Percentiles rank a stretch among this genome's conserved stretches.
These are phyloP conservation scores for Pythium periplocum DNA, from an alignment of 352 stramenopile genomes.

Conservation along the genomic window DNA sequence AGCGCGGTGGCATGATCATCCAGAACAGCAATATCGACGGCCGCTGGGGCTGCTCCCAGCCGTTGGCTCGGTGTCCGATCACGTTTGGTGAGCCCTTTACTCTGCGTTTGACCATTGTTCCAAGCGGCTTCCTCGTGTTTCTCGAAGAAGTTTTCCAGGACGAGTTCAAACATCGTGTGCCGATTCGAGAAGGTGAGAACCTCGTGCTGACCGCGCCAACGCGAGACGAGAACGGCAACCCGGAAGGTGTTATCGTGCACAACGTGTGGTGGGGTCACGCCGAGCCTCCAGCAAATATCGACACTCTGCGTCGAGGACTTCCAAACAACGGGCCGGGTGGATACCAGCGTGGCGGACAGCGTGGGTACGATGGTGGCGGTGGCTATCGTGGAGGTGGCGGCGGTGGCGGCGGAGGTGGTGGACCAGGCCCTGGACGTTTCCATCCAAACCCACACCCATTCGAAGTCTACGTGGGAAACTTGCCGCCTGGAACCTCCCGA, in stretches of 20 bases:
- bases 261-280: slow-evolving; percentile 83
- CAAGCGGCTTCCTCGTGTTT: slow-evolving; percentile 71
- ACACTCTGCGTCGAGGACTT: slow-evolving; percentile 36
- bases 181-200: slow-evolving; percentile 80
- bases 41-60: slow-evolving; percentile 67
- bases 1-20: slow-evolving; percentile 59
- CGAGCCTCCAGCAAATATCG: slow-evolving; percentile 60
- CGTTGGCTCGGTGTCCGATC: slow-evolving; percentile 56
- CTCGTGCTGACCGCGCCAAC: slow-evolving; percentile 70
- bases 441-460: slow-evolving; percentile 52
- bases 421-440: slow-evolving; percentile 29
- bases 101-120: slow-evolving; percentile 61
- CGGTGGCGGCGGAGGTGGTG: slow-evolving; percentile 21
- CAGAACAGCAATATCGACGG: slow-evolving; percentile 83
- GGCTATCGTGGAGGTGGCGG: slow-evolving; percentile 25
- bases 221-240: slow-evolving; percentile 68
- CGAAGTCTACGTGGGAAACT: slow-evolving; percentile 80
- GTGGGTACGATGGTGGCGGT: slow-evolving; percentile 13
- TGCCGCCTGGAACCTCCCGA: slow-evolving; percentile 73
- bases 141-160: slow-evolving; percentile 80
- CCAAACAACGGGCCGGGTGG: background rate
- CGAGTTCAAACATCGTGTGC: slow-evolving; percentile 80
- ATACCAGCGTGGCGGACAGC: slow-evolving; percentile 8
- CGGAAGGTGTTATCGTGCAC: slow-evolving; percentile 68
- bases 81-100: slow-evolving; percentile 76